These are phyloP conservation scores for Aurantiochytrium sp. DNA, from an alignment of 108 stramenopile genomes.

Conservation along the genomic window DNA sequence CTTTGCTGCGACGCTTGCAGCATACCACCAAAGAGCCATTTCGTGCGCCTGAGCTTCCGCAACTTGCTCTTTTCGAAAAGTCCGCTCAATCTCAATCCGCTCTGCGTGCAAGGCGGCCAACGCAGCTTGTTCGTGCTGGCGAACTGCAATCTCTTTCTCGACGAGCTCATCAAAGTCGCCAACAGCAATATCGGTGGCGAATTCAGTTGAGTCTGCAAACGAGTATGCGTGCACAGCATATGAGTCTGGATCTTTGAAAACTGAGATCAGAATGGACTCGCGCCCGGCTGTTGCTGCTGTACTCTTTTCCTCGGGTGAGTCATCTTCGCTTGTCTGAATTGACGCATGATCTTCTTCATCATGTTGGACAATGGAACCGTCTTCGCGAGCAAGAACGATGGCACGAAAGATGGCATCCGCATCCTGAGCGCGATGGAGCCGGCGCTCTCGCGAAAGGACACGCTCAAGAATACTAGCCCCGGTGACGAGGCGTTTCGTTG, in stretches of 20 bases:
- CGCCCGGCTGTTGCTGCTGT: too few relatives aligned
- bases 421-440: neutral
- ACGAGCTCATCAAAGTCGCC: neutral
- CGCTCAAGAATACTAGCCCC: neutral
- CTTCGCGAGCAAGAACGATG: neutral
- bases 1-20: neutral
- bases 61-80: neutral
- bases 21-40: constrained; percentile 6
- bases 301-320: too few relatives aligned
- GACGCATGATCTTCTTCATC: too few relatives aligned
- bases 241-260: neutral
- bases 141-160: neutral
- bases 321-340: too few relatives aligned
- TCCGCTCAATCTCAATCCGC: neutral
- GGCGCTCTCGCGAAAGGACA: neutral
- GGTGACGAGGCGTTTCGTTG: neutral
- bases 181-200: neutral
- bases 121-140: neutral
- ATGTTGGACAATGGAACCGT: neutral
- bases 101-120: neutral
- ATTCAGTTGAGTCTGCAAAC: neutral
- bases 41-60: neutral
- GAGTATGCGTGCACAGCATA: neutral
- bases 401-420: neutral
- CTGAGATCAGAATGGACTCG: neutral